Base-by-base conservation (phyloP, 2,329 filamentous ascomycete genomes). In the Alternaria gaisen region DNA sequence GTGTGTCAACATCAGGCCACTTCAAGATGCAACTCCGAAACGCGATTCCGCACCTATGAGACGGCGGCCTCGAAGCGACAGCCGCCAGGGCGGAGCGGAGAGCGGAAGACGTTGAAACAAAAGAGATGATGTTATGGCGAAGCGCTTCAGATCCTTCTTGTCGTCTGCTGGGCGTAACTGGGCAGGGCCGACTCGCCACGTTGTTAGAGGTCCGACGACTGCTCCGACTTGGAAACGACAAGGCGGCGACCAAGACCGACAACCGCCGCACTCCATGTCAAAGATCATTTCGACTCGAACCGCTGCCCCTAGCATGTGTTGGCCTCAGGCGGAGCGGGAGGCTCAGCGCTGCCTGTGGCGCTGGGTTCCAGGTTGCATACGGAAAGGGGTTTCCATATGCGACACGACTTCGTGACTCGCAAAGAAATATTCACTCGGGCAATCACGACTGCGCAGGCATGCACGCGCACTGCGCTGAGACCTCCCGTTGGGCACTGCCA, bases 1-100 rank as follows among this genome's bases (percentile, higher is more conserved):
- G 54, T 67, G 66, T 63, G 67, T 69, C 57, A 69, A 40, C 36
- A 64, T 68, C 63, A 68, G 60, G 44, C 66, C 66, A 67, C 52
- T 53, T 40, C 34, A 34, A 52, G 40, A 26, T 22, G 22, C 53
- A 51, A 44, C 43, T 44, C 24, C 57, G 22, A 36, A 30, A 47
- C 38, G 40, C 44, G 30, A 44, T 56, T 18, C 57, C 57, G 57
- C 53, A 46, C 46, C 57, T 44, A 51, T 18, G 14, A 28, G 51
- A 40, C 22, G 22, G 32, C 53, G 50, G 40, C 24, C 56, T 41
- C 30, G 24, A 44, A 43, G 28, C 22, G 38, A 44, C 24, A 24
- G 30, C 24, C 40, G 30, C 40, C 16, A 16, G 57, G 57, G 57
- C 46, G 57, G 57, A 38, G 57, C 53, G 57, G 57, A 50, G 46